A percentile compares a stretch with the other conserved stretches of the same genome.
phyloP scores from a whole-genome alignment of 768 basidiomycete species.

The Panaeolus papilionaceus region DNA sequence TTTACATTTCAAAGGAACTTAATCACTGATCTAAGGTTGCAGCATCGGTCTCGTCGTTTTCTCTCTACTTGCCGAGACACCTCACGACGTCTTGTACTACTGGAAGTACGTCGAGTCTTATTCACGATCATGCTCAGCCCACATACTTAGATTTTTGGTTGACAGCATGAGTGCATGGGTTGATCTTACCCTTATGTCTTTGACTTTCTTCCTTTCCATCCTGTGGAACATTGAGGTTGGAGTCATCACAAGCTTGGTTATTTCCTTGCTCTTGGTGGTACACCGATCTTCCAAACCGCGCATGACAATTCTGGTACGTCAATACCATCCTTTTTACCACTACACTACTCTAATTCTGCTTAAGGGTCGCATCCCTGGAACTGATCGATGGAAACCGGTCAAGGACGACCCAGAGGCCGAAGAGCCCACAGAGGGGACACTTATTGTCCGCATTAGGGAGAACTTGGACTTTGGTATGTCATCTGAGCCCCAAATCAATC shows the following conservation, averaged over 20 bases:
- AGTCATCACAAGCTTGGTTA: slow-evolving; percentile 85
- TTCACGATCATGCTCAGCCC: slow-evolving; percentile 1
- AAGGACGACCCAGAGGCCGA: slow-evolving; percentile 86
- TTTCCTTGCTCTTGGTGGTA: slow-evolving; percentile 89
- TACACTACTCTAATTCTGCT: not conserved
- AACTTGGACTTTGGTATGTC: slow-evolving; percentile 86
- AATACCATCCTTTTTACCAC: not conserved
- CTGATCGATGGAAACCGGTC: slow-evolving; percentile 89
- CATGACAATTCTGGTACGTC: slow-evolving; percentile 86
- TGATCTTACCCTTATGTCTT: slow-evolving; percentile 83
- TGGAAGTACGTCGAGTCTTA: slow-evolving; percentile 62
- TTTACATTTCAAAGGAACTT: slow-evolving; percentile 3
- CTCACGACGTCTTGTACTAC: slow-evolving; percentile 86
- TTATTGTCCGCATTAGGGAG: slow-evolving; percentile 91
- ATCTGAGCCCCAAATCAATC: not conserved
- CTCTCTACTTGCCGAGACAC: slow-evolving; percentile 82
- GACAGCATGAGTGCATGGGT: slow-evolving; percentile 90
- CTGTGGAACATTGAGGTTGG: slow-evolving; percentile 94
- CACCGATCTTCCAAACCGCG: slow-evolving; percentile 87
- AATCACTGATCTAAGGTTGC: slow-evolving; percentile 2
- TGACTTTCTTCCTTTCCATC: slow-evolving; percentile 89
- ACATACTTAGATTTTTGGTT: slow-evolving; percentile 1
- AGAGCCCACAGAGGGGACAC: slow-evolving; percentile 79
- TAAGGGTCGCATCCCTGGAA: slow-evolving; percentile 88
- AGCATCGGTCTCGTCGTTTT: slow-evolving; percentile 89